Conservation (phyloP, 495 filamentous ascomycete species). For the Rhypophila decipiens region DNA sequence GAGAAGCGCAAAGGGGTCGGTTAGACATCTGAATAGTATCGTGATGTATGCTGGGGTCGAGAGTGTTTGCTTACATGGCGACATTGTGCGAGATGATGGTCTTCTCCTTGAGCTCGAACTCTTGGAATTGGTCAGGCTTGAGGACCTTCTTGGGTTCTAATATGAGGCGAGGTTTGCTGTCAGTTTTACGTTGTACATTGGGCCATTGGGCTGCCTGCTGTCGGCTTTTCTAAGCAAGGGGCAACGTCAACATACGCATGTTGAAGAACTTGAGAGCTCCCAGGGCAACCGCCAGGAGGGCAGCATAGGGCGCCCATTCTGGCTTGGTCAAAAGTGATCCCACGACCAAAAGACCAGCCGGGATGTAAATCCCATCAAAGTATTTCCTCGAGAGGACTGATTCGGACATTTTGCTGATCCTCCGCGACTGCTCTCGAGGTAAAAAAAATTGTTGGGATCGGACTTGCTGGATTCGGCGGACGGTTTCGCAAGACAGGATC, state of each 20-base stretch:
- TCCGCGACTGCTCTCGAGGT: neutral
- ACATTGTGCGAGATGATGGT: slow-evolving; percentile 94
- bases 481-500: too few species aligned
- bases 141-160: slow-evolving; percentile 72
- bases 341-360: slow-evolving; percentile 71
- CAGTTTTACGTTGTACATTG: too few species aligned
- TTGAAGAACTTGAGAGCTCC: slow-evolving; percentile 58
- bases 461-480: too few species aligned
- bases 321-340: slow-evolving; percentile 70
- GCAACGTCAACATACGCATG: slow-evolving; percentile 37
- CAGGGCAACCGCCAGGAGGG: slow-evolving; percentile 53
- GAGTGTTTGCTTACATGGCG: slow-evolving; percentile 58
- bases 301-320: slow-evolving; percentile 71
- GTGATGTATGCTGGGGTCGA: too few species aligned
- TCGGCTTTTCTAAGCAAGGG: too few species aligned
- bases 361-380: slow-evolving; percentile 75
- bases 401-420: slow-evolving; percentile 15
- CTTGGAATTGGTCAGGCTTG: slow-evolving; percentile 79
- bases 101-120: slow-evolving; percentile 86
- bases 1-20: slow-evolving; percentile 9
- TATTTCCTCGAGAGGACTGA: slow-evolving; percentile 33
- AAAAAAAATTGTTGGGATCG: too few species aligned
- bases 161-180: neutral
- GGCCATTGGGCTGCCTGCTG: too few species aligned
- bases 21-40: neutral